Evolutionary conservation across 805 yeast genomes (phyloP), one percentile per base, ranked within the genome.

Genomic region (Pichia nanzhaoensis): DNA sequence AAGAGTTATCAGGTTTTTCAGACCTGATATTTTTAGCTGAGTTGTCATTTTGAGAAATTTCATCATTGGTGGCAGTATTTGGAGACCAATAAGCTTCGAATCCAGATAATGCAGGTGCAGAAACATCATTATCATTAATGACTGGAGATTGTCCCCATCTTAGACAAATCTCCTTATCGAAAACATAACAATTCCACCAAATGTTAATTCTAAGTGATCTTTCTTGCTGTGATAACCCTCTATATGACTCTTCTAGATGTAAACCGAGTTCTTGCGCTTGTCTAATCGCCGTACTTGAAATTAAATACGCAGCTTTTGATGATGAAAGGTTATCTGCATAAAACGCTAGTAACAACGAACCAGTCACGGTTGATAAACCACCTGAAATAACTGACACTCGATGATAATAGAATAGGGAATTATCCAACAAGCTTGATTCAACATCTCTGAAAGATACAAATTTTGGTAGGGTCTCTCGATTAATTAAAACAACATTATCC

Each of bases 251-350:
- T 4, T 59, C 59, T 42, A 78, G 61, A 51, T 81, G 77, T 6
- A 83, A 62, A 0, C 85, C 85, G 55, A 78, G 53, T 34, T 76
- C 80, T 39, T 71, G 74, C 0, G 82, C 82, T 49, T 69, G 71
- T 49, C 81, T 64, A 5, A 75, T 67, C 5, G 78, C 76, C 1
- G 73, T 66, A 1, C 76, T 57, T 4, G 69, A 56, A 16, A 77
- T 51, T 41, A 68, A 61, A 43, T 64, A 68, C 5, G 71, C 66
- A 10, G 71, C 61, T 34, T 74, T 76, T 1, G 71, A 59, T 2
- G 59, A 34, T 8, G 63, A 53, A 5, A 51, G 42, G 9, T 43
- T 36, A 22, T 72, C 68, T 36, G 71, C 59, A 48, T 66, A 74
- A 3, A 63, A 48, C 1, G 72, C 59, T 38, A 82, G 57, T 20